These are phyloP conservation scores for Ciborinia camelliae DNA, from an alignment of 2,329 filamentous ascomycete genomes.

Conservation along the genomic window DNA sequence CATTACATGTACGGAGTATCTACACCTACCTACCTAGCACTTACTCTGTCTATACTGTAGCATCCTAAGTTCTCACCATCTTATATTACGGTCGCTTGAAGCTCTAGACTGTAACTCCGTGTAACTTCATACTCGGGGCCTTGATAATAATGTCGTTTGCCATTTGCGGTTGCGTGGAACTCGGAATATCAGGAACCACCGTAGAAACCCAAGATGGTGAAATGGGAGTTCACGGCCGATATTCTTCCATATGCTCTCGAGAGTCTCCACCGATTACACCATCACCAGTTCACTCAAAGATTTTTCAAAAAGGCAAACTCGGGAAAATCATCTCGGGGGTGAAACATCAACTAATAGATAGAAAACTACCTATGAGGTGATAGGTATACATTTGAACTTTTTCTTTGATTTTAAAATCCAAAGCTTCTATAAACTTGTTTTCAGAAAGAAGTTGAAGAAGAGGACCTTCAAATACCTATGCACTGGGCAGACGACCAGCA, in stretches of 20 bases:
- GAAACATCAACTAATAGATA: not conserved
- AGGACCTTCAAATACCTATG: not conserved
- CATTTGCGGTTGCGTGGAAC: not conserved
- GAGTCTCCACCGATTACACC: not conserved
- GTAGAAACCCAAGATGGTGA: no score
- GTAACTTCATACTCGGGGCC: slow-evolving; percentile 12
- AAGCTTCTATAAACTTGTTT: not conserved
- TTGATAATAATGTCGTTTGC: not conserved
- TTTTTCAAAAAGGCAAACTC: not conserved
- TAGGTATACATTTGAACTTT: not conserved
- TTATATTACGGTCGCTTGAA: not conserved
- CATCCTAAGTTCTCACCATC: no score
- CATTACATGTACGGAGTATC: no score
- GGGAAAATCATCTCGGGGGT: not conserved
- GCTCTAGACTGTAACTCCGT: slow-evolving; percentile 3
- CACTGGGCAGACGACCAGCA: no score
- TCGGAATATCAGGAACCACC: no score
- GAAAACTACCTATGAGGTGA: not conserved
- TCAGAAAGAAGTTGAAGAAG: not conserved
- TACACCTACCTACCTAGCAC: no score
- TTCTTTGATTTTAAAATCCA: not conserved
- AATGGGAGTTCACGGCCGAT: not conserved
- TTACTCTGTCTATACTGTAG: no score
- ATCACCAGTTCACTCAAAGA: not conserved
- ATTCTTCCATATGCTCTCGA: not conserved